Conservation (phyloP, 805 yeast genomes). For the Kluyveromyces dobzhanskii region DNA sequence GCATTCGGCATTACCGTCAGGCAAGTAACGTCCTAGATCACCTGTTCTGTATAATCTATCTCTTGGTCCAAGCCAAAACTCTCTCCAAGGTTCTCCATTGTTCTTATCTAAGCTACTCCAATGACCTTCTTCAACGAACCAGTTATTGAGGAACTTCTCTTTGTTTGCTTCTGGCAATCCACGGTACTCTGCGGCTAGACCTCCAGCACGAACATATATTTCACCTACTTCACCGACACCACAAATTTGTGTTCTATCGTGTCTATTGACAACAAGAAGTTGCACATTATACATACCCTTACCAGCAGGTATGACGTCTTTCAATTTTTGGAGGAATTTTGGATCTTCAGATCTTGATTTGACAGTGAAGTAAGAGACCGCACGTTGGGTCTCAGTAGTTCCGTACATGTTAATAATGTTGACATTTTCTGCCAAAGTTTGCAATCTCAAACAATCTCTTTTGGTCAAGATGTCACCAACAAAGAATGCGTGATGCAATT, state of each 20-base stretch:
- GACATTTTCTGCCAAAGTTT: slow-evolving; percentile 84
- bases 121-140: slow-evolving; percentile 68
- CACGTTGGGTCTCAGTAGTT: slow-evolving; percentile 97
- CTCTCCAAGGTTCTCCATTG: slow-evolving; percentile 54
- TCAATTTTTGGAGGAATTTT: slow-evolving; percentile 68
- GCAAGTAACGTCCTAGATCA: slow-evolving; percentile 91
- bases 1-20: slow-evolving; percentile 97
- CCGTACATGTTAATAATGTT: slow-evolving; percentile 96
- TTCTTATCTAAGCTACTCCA: slow-evolving; percentile 53
- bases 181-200: slow-evolving; percentile 93
- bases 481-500: slow-evolving; percentile 90
- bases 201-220: slow-evolving; percentile 96
- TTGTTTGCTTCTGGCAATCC: slow-evolving; percentile 82
- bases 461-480: slow-evolving; percentile 97
- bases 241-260: slow-evolving; percentile 82
- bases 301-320: slow-evolving; percentile 98
- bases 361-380: slow-evolving; percentile 91
- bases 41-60: slow-evolving; percentile 96
- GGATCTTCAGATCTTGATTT: slow-evolving; percentile 63
- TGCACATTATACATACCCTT: slow-evolving; percentile 96
- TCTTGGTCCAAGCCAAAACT: slow-evolving; percentile 86
- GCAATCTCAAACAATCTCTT: slow-evolving; percentile 91
- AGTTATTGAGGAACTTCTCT: slow-evolving; percentile 80
- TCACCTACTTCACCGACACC: slow-evolving; percentile 99
- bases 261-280: slow-evolving; percentile 83